Percentiles rank a stretch among this genome's conserved stretches.
Conservation (phyloP, 306 rosid species). For the Albizia julibrissin region DNA sequence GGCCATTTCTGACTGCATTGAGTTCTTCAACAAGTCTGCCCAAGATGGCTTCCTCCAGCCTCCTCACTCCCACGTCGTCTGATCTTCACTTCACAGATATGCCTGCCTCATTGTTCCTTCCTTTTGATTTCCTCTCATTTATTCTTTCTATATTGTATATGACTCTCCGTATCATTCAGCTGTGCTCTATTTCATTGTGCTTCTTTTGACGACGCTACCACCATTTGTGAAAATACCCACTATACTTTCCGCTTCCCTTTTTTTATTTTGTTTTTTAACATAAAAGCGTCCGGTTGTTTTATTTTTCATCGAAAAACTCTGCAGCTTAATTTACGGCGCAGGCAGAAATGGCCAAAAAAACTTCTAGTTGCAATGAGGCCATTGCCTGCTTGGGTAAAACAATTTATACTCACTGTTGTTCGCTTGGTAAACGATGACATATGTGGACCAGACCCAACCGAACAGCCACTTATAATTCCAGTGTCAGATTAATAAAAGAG, state of each 20-base stretch:
- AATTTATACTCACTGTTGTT: background rate
- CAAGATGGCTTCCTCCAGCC: constrained; percentile 50
- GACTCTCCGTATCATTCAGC: background rate
- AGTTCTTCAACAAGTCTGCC: constrained; percentile 76
- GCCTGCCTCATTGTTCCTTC: background rate
- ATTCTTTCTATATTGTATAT: background rate
- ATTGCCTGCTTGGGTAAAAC: background rate
- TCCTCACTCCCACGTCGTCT: constrained; percentile 47
- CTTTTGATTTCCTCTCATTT: background rate
- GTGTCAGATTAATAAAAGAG: background rate
- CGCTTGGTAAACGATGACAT: background rate
- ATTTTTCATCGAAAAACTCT: background rate
- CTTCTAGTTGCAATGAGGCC: background rate
- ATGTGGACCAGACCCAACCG: background rate
- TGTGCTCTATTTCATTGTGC: background rate
- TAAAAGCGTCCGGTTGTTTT: background rate
- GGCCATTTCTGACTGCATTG: constrained; percentile 79
- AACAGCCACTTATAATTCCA: background rate
- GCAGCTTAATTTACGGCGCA: background rate
- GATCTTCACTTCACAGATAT: background rate
- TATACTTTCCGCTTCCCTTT: background rate
- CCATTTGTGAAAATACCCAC: background rate
- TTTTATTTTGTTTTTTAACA: background rate
- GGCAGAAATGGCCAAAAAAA: background rate
- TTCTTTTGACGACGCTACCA: background rate